Evolutionary conservation across 2,329 filamentous ascomycete genomes (phyloP), one percentile per base, ranked within the genome.

Genomic region (Fusarium sp.): DNA sequence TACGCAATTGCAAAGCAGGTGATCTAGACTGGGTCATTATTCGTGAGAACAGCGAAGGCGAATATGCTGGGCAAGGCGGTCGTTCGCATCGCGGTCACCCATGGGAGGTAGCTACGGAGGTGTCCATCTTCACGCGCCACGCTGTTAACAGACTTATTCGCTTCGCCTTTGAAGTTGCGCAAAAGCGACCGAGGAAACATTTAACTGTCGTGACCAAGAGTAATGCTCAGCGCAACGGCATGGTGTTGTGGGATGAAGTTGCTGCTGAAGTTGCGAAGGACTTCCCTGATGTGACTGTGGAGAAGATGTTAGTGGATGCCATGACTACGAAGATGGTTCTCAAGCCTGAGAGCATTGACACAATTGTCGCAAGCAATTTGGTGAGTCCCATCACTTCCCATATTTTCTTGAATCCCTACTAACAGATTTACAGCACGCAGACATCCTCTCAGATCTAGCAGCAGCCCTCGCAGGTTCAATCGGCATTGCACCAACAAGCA

Each of bases 361-460:
- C 88, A 0, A 87, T 90, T 63, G 88, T 90, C 23, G 88, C 87
- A 2, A 88, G 86, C 5, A 90, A 90, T 67, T 73, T 90, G 30
- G 77, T 78, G 53, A 69, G 75, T 36, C 36, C 5, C 6, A 10
- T 10, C 16, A 3, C 15, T 5, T 12, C 0, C 4, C 2, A 18
- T 2, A 2, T 2, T 4, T 8, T 12, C 2, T 16, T 2, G 7
- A 9, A 11, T 3, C 3, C 15, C 12, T 30, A 37, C 49, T 69
- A 5, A 69, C 18, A 16, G 3, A 0, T 11, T 1, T 8, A 1
- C 12, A 78, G 65, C 82, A 84, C 64, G 89, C 88, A 8, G 89
- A 92, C 65, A 91, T 92, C 50, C 83, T 92, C 6, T 91, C 89
- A 1, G 90, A 92, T 72, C 81, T 92, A 20, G 91, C 90, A 8